Base-by-base conservation (phyloP, 805 yeast genomes). In the Barnettozyma salicaria region DNA sequence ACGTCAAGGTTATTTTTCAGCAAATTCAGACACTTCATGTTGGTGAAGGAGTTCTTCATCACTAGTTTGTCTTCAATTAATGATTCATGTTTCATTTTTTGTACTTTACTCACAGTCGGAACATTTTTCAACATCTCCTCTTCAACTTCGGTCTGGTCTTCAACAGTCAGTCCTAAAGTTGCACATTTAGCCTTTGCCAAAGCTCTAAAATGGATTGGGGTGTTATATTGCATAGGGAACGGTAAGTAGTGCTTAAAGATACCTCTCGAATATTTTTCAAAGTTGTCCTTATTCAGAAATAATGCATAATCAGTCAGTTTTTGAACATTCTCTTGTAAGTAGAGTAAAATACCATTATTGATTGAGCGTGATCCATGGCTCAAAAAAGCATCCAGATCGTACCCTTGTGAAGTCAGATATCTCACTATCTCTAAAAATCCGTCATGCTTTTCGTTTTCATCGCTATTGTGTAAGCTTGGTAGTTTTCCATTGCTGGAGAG, bases 201-300 rank as follows among this genome's bases (percentile, higher is more conserved):
- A 1, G 50, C 32, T 47, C 66, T 67, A 39, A 65, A 64, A 28
- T 59, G 61, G 26, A 75, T 44, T 1, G 89, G 88, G 17, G 80
- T 76, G 42, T 73, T 74, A 53, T 80, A 81, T 71, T 80, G 84
- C 72, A 80, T 69, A 8, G 89, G 90, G 60, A 81, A 82, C 6
- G 84, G 80, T 14, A 80, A 56, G 39, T 74, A 68, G 4, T 61
- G 47, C 30, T 66, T 61, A 52, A 79, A 79, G 13, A 70, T 48
- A 17, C 70, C 70, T 42, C 85, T 65, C 4, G 87, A 73, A 47
- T 68, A 78, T 10, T 63, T 54, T 41, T 75, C 81, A 55, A 80
- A 82, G 53, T 82, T 81, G 13, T 56, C 59, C 19, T 68, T 65
- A 48, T 77, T 72, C 31, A 78, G 57, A 46, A 72, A 80, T 24